These are phyloP conservation scores for Aurinia saxatilis DNA, from an alignment of 345 rosid species.

Conservation along the genomic window DNA sequence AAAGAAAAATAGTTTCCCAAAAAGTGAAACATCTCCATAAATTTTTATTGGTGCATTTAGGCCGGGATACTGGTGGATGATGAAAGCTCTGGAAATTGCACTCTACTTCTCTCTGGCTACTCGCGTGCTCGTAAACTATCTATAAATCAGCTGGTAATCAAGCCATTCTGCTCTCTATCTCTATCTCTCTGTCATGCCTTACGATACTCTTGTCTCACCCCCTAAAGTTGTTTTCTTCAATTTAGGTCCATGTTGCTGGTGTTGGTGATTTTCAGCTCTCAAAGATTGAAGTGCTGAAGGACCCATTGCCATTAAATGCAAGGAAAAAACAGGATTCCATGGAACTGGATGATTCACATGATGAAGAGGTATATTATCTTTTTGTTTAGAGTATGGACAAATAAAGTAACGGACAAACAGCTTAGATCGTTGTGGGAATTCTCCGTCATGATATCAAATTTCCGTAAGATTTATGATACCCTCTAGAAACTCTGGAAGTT, in stretches of 20 bases:
- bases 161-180: neutral
- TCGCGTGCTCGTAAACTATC: constrained; percentile 62
- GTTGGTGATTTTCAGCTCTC: constrained; percentile 81
- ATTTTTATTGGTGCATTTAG: constrained; percentile 26
- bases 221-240: neutral
- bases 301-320: constrained; percentile 59
- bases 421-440: neutral
- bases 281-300: constrained; percentile 73
- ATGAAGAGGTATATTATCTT: constrained; percentile 47
- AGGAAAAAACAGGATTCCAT: constrained; percentile 59
- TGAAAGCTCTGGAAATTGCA: constrained; percentile 48
- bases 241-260: constrained; percentile 83
- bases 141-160: constrained; percentile 78
- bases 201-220: constrained; percentile 5
- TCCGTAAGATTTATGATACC: too few relatives aligned
- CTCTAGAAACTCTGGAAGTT: too few relatives aligned
- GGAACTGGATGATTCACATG: constrained; percentile 56
- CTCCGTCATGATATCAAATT: too few relatives aligned
- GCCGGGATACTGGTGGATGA: constrained; percentile 47
- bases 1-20: neutral
- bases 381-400: neutral
- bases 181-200: constrained; percentile 7
- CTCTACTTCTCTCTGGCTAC: constrained; percentile 71
- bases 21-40: neutral
- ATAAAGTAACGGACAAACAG: neutral